Percentiles rank a stretch among this genome's conserved stretches.
These are phyloP conservation scores for Effrenium voratum DNA, from an alignment of 73 alveolate genomes.

Conservation along the genomic window DNA sequence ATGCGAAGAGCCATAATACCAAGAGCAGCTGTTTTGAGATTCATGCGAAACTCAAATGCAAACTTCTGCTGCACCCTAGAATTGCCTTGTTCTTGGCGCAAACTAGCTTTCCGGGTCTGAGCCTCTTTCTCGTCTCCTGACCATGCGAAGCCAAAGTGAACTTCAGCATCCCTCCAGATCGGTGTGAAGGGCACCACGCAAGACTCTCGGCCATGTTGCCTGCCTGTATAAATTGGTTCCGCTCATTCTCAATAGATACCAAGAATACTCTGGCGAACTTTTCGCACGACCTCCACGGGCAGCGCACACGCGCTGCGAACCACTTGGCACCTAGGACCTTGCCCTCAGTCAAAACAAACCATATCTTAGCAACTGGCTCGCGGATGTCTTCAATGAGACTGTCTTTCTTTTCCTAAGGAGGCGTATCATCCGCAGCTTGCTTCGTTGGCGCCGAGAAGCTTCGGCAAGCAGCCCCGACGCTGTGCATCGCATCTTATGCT, in stretches of 20 bases:
- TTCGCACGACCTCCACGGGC: slow-evolving; percentile 58
- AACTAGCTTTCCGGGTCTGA: slow-evolving; percentile 70
- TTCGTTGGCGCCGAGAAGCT: background rate
- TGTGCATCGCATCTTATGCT: background rate
- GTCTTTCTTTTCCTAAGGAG: slow-evolving; percentile 70
- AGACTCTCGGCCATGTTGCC: no score
- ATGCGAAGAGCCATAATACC: no score
- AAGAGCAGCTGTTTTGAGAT: no score
- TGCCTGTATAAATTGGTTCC: slow-evolving; percentile 86
- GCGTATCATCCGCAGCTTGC: background rate
- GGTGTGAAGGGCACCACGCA: no score
- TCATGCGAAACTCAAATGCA: no score
- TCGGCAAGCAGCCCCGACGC: background rate
- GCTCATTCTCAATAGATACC: slow-evolving; percentile 93
- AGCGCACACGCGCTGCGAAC: background rate
- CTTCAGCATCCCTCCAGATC: no score
- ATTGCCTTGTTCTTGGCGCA: slow-evolving; percentile 88
- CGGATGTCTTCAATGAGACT: slow-evolving; percentile 72
- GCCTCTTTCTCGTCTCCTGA: slow-evolving; percentile 56
- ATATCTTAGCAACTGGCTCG: background rate
- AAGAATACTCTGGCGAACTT: slow-evolving; percentile 69
- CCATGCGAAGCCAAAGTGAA: background rate
- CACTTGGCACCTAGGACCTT: background rate
- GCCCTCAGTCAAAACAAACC: no score
- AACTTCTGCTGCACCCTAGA: no score